Evolutionary conservation across 768 basidiomycete genomes (phyloP), one percentile per base, ranked within the genome.

Genomic region (Boletus edulis): DNA sequence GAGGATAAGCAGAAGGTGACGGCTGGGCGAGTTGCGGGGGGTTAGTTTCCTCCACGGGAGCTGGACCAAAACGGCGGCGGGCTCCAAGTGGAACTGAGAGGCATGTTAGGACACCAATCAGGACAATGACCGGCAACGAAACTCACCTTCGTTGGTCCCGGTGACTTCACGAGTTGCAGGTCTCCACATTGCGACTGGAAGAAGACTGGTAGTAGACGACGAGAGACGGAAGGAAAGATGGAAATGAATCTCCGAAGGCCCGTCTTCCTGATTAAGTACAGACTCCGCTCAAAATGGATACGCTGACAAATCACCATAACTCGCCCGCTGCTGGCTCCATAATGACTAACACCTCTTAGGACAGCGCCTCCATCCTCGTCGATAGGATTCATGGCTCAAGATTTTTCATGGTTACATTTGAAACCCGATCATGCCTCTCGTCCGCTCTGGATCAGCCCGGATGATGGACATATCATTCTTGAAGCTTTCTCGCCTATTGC

Each of bases 401-500:
- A 95, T 71, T 94, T 91, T 64, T 87, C 89, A 3, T 89, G 84
- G 80, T 76, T 97, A 40, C 84, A 88, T 62, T 75, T 99, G 51
- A 97, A 98, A 70, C 75, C 82, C 3, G 97, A 99, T 74, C 97
- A 99, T 69, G 78, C 84, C 32, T 88, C 91, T 6, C 85, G 97
- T 44, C 97, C 97, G 15, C 75, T 98, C 17, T 99, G 96, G 95
- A 98, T 99, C 59, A 91, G 88, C 62, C 93, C 94, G 7, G 88
- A 91, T 60, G 89, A 93, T 67, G 87, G 87, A 0, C 86, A 89
- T 61, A 98, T 98, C 64, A 98, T 98, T 57, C 84, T 99, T 34
- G 97, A 99, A 72, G 94, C 93, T 0, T 99, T 99, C 71, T 94
- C 93, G 22, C 94, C 97, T 5, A 94, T 98, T 58, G 95, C 96